Base-by-base conservation (phyloP, 2,329 filamentous ascomycete species). In the Penicillium sp. region DNA sequence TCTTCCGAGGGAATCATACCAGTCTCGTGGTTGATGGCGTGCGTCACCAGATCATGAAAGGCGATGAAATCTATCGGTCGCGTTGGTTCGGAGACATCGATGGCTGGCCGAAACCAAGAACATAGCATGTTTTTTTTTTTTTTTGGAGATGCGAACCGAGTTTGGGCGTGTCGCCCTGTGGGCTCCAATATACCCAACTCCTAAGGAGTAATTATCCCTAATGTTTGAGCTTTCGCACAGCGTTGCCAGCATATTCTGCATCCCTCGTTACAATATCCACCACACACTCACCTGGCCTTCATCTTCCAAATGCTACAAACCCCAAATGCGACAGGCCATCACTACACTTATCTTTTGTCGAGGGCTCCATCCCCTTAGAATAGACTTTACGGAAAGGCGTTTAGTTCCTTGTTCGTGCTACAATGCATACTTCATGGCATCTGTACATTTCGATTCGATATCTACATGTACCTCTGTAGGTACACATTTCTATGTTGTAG, bases 21-120 rank as follows among this genome's bases (percentile, higher is more conserved):
- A 66, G 59, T 44, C 32, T 66, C 4, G 62, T 66, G 4, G 51
- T 56, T 1, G 46, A 62, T 41, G 62, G 62, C 4, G 35, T 44
- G 23, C 53, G 57, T 7, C 52, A 47, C 13, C 54, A 60, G 39
- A 61, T 66, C 47, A 63, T 60, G 36, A 27, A 56, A 29, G 62
- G 64, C 5, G 55, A 65, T 49, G 62, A 65, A 48, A 65, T 66
- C 26, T 66, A 66, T 39, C 64, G 62, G 38, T 65, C 64, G 45
- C 61, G 64, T 27, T 65, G 57, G 58, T 65, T 56, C 32, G 61
- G 52, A 6, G 57, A 65, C 38, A 63, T 66, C 8, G 58, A 61
- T 46, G 62, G 62, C 34, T 66, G 64, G 64, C 60, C 61, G 14
- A 66, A 66, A 47, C 61, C 64, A 5, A 58, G 38, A 35, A 41